Evolutionary conservation across 208 protist genomes (phyloP).

Genomic region (Leishmania tropica): DNA sequence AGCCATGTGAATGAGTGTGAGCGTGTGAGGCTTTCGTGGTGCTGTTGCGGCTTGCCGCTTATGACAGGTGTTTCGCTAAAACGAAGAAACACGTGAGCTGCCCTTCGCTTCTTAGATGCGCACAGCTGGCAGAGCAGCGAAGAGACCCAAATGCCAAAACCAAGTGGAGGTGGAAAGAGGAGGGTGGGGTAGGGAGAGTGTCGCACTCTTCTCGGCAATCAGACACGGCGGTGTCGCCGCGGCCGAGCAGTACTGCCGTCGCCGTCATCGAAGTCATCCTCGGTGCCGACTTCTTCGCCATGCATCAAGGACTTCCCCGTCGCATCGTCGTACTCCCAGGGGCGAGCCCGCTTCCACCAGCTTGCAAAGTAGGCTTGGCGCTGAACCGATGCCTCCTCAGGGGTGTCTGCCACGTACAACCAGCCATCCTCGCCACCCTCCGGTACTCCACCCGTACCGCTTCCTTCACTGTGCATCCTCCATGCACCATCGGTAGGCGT

Average conservation of each 20-base stretch:
- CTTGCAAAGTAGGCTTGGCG: conserved; percentile 44
- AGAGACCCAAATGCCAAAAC: neutral
- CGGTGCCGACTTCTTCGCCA: conserved; percentile 24
- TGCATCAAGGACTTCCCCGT: neutral
- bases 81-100: neutral
- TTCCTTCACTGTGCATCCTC: conserved; percentile 4
- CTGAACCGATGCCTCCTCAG: conserved; percentile 31
- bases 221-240: neutral
- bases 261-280: conserved; percentile 10
- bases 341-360: conserved; percentile 40
- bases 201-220: neutral
- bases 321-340: conserved; percentile 40
- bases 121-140: neutral
- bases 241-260: neutral
- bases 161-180: neutral
- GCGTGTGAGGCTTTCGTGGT: neutral
- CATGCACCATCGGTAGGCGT: neutral
- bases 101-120: neutral
- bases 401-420: conserved; percentile 58
- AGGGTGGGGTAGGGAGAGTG: neutral
- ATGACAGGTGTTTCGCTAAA: neutral
- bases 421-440: conserved; percentile 66
- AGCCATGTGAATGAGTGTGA: neutral
- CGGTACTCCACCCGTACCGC: neutral
- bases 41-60: neutral